These are phyloP conservation scores for Cystobasidium sp. DNA, from an alignment of 1,284 basidiomycete species.

Conservation along the genomic window DNA sequence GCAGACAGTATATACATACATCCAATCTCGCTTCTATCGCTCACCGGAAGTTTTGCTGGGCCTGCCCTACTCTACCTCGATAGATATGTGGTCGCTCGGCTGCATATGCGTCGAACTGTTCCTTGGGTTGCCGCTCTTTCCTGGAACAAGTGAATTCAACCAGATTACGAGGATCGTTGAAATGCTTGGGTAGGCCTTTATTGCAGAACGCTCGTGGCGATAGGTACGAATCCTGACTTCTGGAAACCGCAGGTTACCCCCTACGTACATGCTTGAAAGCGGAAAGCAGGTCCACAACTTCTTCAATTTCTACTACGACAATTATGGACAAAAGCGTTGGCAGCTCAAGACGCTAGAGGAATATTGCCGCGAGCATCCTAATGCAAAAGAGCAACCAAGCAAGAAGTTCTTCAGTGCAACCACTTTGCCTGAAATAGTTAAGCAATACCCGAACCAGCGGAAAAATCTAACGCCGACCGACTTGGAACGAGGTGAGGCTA, in stretches of 20 bases:
- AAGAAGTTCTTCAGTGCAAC: conserved; percentile 99
- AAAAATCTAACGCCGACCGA: conserved; percentile 80
- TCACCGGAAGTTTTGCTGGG: conserved; percentile 96
- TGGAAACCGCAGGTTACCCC: conserved; percentile 69
- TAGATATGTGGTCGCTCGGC: conserved; percentile 94
- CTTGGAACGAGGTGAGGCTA: conserved; percentile 79
- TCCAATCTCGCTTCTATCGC: conserved; percentile 97
- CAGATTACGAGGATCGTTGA: conserved; percentile 95
- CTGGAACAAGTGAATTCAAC: conserved; percentile 98
- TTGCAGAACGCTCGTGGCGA: background rate
- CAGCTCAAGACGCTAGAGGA: conserved; percentile 90
- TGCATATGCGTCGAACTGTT: conserved; percentile 98
- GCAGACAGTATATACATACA: conserved; percentile 99
- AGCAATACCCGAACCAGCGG: conserved; percentile 85
- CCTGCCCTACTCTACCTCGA: conserved; percentile 88
- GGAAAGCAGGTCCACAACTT: conserved; percentile 96
- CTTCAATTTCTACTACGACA: conserved; percentile 78
- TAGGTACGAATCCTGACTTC: background rate
- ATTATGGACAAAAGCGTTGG: conserved; percentile 84
- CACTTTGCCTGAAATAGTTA: conserved; percentile 92
- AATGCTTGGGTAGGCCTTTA: conserved; percentile 83
- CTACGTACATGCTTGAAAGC: conserved; percentile 88
- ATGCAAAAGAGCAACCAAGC: conserved; percentile 91
- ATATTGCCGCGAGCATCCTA: conserved; percentile 86
- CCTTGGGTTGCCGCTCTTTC: conserved; percentile 92